These are phyloP conservation scores for Pyrenophora graminea DNA, from an alignment of 2,329 filamentous ascomycete genomes.

Conservation along the genomic window DNA sequence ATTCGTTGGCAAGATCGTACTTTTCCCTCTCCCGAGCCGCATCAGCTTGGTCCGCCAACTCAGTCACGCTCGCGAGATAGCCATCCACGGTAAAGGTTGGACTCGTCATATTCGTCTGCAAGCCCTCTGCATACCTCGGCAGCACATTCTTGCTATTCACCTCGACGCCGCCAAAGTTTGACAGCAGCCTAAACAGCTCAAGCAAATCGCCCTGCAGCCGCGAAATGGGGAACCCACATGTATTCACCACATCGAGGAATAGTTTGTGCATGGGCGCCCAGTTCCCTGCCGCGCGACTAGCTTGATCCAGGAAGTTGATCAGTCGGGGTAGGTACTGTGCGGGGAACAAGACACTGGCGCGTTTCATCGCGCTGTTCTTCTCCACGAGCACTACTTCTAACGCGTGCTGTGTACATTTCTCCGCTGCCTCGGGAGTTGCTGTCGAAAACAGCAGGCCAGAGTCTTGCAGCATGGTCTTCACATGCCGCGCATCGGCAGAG, in stretches of 20 bases:
- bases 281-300: constrained; percentile 17
- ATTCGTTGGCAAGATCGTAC: constrained; percentile 25
- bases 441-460: constrained; percentile 39
- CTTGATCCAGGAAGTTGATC: constrained; percentile 42
- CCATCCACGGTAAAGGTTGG: constrained; percentile 15
- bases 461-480: constrained; percentile 38
- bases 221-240: constrained; percentile 29
- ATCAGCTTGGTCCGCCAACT: constrained; percentile 27
- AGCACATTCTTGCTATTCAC: constrained; percentile 28
- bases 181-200: constrained; percentile 37
- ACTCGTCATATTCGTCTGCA: constrained; percentile 26
- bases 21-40: constrained; percentile 21
- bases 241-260: constrained; percentile 29
- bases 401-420: constrained; percentile 23
- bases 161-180: constrained; percentile 24
- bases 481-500: constrained; percentile 34
- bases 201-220: constrained; percentile 40
- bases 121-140: constrained; percentile 29
- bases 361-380: constrained; percentile 32
- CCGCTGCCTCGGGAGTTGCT: constrained; percentile 10
- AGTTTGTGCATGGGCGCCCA: constrained; percentile 33
- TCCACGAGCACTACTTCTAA: constrained; percentile 37
- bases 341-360: constrained; percentile 38
- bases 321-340: constrained; percentile 42
- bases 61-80: constrained; percentile 25